phyloP scores from a whole-genome alignment of 2,329 filamentous ascomycete genomes.

The Thelonectria blattea region DNA sequence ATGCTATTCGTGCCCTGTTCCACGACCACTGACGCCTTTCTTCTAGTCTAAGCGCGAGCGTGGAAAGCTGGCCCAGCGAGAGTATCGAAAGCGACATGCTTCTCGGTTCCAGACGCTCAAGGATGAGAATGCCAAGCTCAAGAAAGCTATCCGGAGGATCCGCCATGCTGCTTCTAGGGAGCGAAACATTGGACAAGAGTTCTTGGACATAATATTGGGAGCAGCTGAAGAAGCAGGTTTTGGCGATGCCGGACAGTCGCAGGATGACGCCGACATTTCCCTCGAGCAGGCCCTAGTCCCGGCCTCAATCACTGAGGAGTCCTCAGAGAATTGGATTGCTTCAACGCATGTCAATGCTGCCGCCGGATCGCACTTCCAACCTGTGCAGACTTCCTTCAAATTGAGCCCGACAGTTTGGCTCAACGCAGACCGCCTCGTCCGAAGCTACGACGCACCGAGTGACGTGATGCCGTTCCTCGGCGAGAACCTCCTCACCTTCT shows the following conservation, averaged over 20 bases:
- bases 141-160: slow-evolving; percentile 31
- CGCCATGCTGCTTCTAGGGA: slow-evolving; percentile 22
- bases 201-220: slow-evolving; percentile 25
- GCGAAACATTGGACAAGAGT: slow-evolving; percentile 18
- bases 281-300: neutral
- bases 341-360: neutral
- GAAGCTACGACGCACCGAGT: slow-evolving; percentile 32
- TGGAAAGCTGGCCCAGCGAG: slow-evolving; percentile 35
- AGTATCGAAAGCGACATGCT: slow-evolving; percentile 37
- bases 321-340: no score
- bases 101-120: slow-evolving; percentile 35
- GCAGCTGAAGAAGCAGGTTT: slow-evolving; percentile 20
- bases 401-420: slow-evolving; percentile 30
- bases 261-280: neutral
- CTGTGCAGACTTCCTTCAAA: neutral
- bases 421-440: slow-evolving; percentile 30
- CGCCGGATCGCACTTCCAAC: neutral
- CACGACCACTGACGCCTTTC: neutral
- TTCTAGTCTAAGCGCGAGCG: slow-evolving; percentile 36
- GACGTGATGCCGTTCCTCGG: slow-evolving; percentile 33
- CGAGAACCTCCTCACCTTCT: slow-evolving; percentile 31
- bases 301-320: neutral
- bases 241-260: slow-evolving; percentile 7
- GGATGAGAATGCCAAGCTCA: slow-evolving; percentile 35
- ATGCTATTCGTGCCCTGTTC: neutral